Evolutionary conservation across 176 grass and related monocot species (phyloP).

Genomic region (Coix lacrymajobi): DNA sequence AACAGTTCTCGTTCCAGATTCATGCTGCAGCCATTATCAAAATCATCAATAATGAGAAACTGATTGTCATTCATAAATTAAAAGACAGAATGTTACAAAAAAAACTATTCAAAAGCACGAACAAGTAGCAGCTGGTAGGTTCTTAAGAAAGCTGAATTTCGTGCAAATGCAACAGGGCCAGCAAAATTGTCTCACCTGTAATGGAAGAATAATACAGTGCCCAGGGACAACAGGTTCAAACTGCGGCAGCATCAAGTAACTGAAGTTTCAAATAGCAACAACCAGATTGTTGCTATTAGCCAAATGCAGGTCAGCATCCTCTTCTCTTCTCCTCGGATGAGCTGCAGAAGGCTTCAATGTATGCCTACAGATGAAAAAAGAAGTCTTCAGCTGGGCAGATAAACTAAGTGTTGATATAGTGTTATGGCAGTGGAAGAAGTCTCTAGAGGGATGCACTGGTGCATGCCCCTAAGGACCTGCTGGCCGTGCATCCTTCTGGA

Average conservation of each 20-base stretch:
- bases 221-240: slow-evolving; percentile 69
- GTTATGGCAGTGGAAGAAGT: too few relatives aligned
- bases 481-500: too few relatives aligned
- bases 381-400: too few relatives aligned
- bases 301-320: slow-evolving; percentile 74
- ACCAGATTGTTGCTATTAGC: slow-evolving; percentile 82
- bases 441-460: too few relatives aligned
- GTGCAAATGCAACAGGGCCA: background rate
- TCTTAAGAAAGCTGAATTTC: slow-evolving; percentile 15
- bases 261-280: slow-evolving; percentile 89
- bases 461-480: too few relatives aligned
- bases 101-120: background rate
- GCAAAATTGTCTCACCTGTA: slow-evolving; percentile 63
- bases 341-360: too few relatives aligned
- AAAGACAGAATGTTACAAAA: background rate
- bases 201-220: slow-evolving; percentile 82
- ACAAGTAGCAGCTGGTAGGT: background rate
- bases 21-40: slow-evolving; percentile 58
- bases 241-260: slow-evolving; percentile 87
- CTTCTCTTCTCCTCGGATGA: slow-evolving; percentile 70
- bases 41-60: slow-evolving; percentile 1
- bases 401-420: too few relatives aligned
- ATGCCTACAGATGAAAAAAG: too few relatives aligned
- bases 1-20: slow-evolving; percentile 76
- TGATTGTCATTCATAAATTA: background rate